Evolutionary conservation across 805 yeast species (phyloP).

Genomic region (Millerozyma acaciae): DNA sequence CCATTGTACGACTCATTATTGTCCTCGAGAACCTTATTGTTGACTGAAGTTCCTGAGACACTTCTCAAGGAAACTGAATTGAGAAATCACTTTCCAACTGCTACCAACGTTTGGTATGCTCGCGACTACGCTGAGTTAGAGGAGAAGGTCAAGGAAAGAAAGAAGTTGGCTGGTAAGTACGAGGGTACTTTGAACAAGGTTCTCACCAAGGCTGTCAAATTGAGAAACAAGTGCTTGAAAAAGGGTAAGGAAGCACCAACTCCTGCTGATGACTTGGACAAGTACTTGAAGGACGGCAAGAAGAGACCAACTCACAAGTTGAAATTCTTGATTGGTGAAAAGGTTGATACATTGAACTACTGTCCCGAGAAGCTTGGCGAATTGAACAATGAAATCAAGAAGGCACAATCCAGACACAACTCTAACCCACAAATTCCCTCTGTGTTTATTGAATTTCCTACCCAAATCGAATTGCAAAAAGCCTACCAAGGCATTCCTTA

Average conservation of each 20-base stretch:
- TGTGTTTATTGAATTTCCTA: conserved; percentile 75
- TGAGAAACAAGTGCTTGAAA: conserved; percentile 52
- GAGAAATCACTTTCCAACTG: conserved; percentile 59
- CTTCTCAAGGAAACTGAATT: conserved; percentile 47
- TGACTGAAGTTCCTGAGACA: conserved; percentile 61
- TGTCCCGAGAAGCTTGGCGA: conserved; percentile 64
- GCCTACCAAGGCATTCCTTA: conserved; percentile 81
- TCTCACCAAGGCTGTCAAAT: conserved; percentile 55
- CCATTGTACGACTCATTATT: conserved; percentile 68
- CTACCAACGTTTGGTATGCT: conserved; percentile 58
- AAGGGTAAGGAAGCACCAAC: conserved; percentile 53
- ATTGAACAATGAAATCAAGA: conserved; percentile 60
- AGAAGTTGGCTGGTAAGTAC: conserved; percentile 54
- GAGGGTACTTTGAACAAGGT: conserved; percentile 65
- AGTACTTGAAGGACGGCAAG: conserved; percentile 60
- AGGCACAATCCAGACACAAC: conserved; percentile 52
- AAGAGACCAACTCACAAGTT: conserved; percentile 83
- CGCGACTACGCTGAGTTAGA: conserved; percentile 56
- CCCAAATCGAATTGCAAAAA: conserved; percentile 83
- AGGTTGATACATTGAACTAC: conserved; percentile 80
- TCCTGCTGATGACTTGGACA: conserved; percentile 52
- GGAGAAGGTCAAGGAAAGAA: conserved; percentile 57
- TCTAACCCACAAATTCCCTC: conserved; percentile 55
- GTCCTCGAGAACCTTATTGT: conserved; percentile 67
- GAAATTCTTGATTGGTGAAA: conserved; percentile 68